Evolutionary conservation across 768 basidiomycete species (phyloP), one percentile per base, ranked within the genome.

Genomic region (Myochromella boudieri): DNA sequence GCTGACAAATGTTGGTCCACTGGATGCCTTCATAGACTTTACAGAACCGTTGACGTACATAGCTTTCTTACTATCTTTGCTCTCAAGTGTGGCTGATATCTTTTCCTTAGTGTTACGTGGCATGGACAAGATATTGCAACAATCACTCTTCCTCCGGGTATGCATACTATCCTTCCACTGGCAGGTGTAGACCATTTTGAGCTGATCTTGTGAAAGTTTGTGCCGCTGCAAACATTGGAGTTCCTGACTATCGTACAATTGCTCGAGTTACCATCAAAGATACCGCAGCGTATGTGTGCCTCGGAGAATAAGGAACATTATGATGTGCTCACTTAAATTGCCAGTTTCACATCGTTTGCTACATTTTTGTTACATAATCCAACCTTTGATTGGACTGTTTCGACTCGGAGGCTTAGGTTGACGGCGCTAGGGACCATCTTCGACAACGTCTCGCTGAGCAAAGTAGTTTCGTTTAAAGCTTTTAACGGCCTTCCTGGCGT

Each of bases 401-500:
- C 82, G 4, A 85, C 86, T 0, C 50, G 72, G n/a, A 77, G 69
- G 32, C 76, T 88, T 38, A 77, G 81, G 24, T 62, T 89, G 12
- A 76, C 70, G 2, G 85, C 87, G 4, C 74, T 88, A 1, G 82
- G 82, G 12, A 85, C 82, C 9, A 77, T 81, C 52, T 88, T 88
- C 52, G 81, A 86, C 49, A 75, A 77, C 46, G 77, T 88, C 22
- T 67, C 71, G 0, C 70, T 89, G 27, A 75, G 69, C 37, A 88
- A 88, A 64, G 68, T 71, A 1, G 59, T 87, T 29, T 64, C 78
- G 3, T 75, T 87, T 68, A 82, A 80, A 56, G 87, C 85, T 4
- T 88, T 88, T 63, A 82, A 88, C 49, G 75, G 76, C 24, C 67
- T 89, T 6, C 82, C 83, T 6, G 85, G 85, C 5, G 81, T 87